These are phyloP conservation scores for Carex scoparia DNA, from an alignment of 176 grass and related monocot species.

Conservation along the genomic window DNA sequence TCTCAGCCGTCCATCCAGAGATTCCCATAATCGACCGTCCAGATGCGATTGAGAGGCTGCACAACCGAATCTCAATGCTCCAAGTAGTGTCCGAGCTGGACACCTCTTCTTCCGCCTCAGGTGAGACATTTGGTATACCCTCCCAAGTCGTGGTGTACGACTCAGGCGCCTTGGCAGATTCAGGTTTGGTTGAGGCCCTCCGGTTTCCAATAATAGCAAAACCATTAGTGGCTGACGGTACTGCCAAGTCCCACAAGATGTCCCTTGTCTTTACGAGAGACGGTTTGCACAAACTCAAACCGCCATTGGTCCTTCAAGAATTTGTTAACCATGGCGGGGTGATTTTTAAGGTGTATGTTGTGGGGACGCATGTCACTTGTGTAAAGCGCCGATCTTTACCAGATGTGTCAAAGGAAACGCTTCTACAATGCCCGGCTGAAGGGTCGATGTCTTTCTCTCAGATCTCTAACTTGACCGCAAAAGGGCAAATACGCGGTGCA, in stretches of 20 bases:
- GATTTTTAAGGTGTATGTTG: conserved; percentile 95
- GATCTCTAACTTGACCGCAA: conserved; percentile 64
- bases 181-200: conserved; percentile 57
- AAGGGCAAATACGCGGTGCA: conserved; percentile 29
- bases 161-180: conserved; percentile 54
- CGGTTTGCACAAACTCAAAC: conserved; percentile 59
- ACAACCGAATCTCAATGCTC: conserved; percentile 96
- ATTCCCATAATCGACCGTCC: conserved; percentile 62
- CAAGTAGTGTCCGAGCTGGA: conserved; percentile 87
- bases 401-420: conserved; percentile 52
- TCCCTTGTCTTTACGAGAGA: conserved; percentile 68
- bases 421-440: conserved; percentile 36
- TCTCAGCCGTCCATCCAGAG: conserved; percentile 41
- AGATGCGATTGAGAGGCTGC: conserved; percentile 80
- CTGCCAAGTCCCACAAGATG: conserved; percentile 81
- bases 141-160: conserved; percentile 82
- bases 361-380: conserved; percentile 67
- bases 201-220: conserved; percentile 89
- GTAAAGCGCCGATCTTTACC: conserved; percentile 87
- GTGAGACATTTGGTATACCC: conserved; percentile 75
- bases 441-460: conserved; percentile 78
- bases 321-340: conserved; percentile 95
- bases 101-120: conserved; percentile 20
- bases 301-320: conserved; percentile 89
- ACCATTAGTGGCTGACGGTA: conserved; percentile 76